Percentiles rank a stretch among this genome's conserved stretches.
These are phyloP conservation scores for Polytolypa hystricis DNA, from an alignment of 2,329 filamentous ascomycete species.

Conservation along the genomic window DNA sequence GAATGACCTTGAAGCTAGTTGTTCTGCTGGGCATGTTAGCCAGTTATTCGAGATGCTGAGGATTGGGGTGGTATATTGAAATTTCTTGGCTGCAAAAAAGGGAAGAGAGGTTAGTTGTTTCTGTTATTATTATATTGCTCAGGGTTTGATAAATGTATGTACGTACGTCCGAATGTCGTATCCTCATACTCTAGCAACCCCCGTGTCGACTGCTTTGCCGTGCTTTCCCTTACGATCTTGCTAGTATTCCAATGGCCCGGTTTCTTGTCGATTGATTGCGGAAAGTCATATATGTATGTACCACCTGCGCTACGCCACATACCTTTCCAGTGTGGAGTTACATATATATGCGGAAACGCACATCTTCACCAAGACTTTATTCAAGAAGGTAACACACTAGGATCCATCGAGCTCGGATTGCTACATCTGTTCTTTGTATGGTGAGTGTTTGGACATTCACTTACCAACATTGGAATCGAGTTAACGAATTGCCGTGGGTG, in stretches of 20 bases:
- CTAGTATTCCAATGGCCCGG: slow-evolving; percentile 13
- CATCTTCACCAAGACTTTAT: too few relatives aligned
- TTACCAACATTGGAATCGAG: too few relatives aligned
- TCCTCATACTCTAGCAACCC: slow-evolving; percentile 20
- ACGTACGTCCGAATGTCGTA: slow-evolving; percentile 20
- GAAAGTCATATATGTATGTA: slow-evolving; percentile 20
- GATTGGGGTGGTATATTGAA: slow-evolving; percentile 13
- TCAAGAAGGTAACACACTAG: too few relatives aligned
- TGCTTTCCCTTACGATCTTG: slow-evolving; percentile 9
- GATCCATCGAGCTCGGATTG: too few relatives aligned
- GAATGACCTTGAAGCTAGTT: slow-evolving; percentile 14
- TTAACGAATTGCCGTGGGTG: too few relatives aligned
- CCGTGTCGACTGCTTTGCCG: slow-evolving; percentile 12
- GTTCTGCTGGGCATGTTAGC: slow-evolving; percentile 4
- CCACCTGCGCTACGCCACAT: too few relatives aligned
- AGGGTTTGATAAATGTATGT: too few relatives aligned
- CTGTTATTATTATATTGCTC: too few relatives aligned
- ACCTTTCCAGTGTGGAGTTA: too few relatives aligned
- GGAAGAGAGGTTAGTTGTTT: slow-evolving; percentile 1
- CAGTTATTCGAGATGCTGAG: slow-evolving; percentile 11
- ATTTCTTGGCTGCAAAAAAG: slow-evolving; percentile 14
- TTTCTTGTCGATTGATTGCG: slow-evolving; percentile 5
- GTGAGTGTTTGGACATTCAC: too few relatives aligned
- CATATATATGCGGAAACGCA: too few relatives aligned
- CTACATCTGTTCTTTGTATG: too few relatives aligned